Conservation (phyloP, 2,329 filamentous ascomycete species). For the Colletotrichum sp. region DNA sequence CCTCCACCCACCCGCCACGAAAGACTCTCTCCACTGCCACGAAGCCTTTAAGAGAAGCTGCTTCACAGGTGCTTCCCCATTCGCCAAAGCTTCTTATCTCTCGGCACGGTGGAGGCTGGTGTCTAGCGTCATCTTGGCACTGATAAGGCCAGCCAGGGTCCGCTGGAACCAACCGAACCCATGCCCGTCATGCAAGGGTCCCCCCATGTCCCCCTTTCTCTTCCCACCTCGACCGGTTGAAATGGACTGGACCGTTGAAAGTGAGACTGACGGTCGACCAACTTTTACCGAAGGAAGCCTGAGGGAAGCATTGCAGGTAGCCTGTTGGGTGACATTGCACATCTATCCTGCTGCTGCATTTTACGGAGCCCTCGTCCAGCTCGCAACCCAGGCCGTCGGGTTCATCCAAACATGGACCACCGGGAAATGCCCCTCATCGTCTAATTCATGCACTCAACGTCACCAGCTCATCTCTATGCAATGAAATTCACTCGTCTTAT, state of each 20-base stretch:
- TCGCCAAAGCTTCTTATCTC: constrained; percentile 19
- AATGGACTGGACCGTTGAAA: neutral
- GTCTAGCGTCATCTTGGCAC: constrained; percentile 11
- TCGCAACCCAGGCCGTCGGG: neutral
- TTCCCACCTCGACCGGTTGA: neutral
- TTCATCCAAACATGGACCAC: neutral
- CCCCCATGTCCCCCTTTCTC: neutral
- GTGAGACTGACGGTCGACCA: neutral
- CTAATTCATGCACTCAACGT: neutral
- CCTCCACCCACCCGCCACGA: neutral
- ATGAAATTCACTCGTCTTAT: neutral
- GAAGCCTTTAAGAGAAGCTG: constrained; percentile 13
- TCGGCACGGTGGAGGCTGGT: neutral
- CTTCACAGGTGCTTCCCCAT: neutral
- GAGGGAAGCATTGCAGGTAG: neutral
- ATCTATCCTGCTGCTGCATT: neutral
- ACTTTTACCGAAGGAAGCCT: neutral
- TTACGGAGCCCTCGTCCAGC: neutral
- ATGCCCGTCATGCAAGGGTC: neutral
- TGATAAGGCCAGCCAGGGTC: constrained; percentile 19
- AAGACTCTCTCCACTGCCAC: neutral
- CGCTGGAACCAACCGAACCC: neutral
- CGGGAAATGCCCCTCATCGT: neutral
- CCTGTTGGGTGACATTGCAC: neutral
- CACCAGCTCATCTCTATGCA: neutral